Evolutionary conservation across 345 rosid genomes (phyloP), one percentile per base, ranked within the genome.

Genomic region (Populus nigra): DNA sequence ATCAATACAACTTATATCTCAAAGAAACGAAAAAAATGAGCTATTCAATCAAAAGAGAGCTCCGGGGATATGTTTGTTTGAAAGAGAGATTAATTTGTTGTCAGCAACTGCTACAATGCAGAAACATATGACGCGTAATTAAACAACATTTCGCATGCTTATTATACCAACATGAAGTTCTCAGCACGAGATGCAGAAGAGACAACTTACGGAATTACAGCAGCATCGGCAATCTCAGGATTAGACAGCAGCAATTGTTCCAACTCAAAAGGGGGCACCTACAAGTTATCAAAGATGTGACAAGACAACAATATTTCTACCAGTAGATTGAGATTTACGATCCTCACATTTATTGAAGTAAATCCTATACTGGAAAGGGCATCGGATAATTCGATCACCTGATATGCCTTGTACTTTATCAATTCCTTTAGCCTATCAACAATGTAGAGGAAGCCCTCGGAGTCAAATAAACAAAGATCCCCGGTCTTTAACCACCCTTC

Each of bases 401-500:
- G 99, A 84, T 91, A 92, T 25, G 90, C 99, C 85, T 95, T 95
- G 87, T 93, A 95, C 86, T 95, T 95, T 78, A 95, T 95, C 81
- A 95, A 79, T 76, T 95, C 99, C 89, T 95, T 95, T 59, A 95
- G 77, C 84, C 99, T 84, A 81, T 95, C 99, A 65, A 92, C 92
- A 61, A 93, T 87, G 76, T 84, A 93, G 53, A 95, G 88, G 77
- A 86, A 87, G 8, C 98, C 99, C 9, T 89, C 81, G 0, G 88
- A 63, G 80, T 95, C 97, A 76, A 95, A 84, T 73, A 90, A 93
- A 82, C 97, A 91, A 18, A 95, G 87, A 81, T 95, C 99, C 22
- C 99, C 99, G 1, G 99, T 93, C 88, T 85, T 95, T 75, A 93
- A 83, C 99, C 99, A 95, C 55, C 98, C 99, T 33, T 95, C 96